Percentiles rank a stretch among this genome's conserved stretches.
phyloP scores from a whole-genome alignment of 176 grass and related monocot species.

The Echinochloa phyllopogon region DNA sequence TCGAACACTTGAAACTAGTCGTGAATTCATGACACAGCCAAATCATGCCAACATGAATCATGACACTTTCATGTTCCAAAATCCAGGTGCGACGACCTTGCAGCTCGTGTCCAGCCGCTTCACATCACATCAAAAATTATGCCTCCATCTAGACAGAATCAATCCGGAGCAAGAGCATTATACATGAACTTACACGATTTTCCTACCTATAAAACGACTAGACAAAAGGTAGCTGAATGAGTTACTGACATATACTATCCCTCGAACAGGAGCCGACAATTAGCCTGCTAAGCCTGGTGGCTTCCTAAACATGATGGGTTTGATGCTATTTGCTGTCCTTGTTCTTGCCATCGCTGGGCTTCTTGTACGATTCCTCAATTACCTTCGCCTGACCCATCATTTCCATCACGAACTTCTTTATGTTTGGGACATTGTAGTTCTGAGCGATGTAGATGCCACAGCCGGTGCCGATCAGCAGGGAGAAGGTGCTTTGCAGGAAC shows the following conservation, averaged over 20 bases:
- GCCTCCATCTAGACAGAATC: not conserved
- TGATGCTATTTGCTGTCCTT: slow-evolving; percentile 50
- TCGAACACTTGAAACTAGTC: not conserved
- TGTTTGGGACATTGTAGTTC: slow-evolving; percentile 79
- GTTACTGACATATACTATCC: not conserved
- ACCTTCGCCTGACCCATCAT: slow-evolving; percentile 54
- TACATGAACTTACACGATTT: not conserved
- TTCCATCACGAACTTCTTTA: slow-evolving; percentile 44
- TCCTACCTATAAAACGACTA: not conserved
- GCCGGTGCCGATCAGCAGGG: slow-evolving; percentile 58
- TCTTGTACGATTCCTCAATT: slow-evolving; percentile 64
- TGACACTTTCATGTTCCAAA: not conserved
- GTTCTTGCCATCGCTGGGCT: slow-evolving; percentile 30
- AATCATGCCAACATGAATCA: not conserved
- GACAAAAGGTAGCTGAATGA: not conserved
- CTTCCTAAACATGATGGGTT: slow-evolving; percentile 7
- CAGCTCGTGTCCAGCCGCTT: not conserved
- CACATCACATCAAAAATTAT: not conserved
- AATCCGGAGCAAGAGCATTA: not conserved
- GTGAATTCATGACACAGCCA: not conserved
- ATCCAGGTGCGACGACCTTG: not conserved
- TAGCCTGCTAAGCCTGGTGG: slow-evolving; percentile 9
- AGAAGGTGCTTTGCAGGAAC: slow-evolving; percentile 64
- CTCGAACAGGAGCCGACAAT: slow-evolving; percentile 9
- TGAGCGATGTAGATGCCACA: slow-evolving; percentile 84